These are phyloP conservation scores for Capronia coronata DNA, from an alignment of 2,329 filamentous ascomycete species.

Conservation along the genomic window DNA sequence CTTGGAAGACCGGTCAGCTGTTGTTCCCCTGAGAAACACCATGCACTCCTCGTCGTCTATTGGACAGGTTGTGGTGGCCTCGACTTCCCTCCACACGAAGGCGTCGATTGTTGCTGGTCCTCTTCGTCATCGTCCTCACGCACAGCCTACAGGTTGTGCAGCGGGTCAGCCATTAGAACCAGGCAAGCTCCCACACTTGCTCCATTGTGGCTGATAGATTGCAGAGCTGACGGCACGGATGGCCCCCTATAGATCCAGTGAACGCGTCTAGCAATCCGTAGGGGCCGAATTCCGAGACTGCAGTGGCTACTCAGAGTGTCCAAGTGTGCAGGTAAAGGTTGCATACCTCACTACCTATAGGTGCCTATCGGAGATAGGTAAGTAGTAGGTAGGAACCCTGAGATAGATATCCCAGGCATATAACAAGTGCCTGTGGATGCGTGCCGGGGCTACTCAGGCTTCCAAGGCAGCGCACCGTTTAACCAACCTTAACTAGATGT, in stretches of 20 bases:
- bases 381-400: no score
- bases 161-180: constrained; percentile 4
- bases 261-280: no score
- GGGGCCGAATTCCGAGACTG: no score
- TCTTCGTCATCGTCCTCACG: constrained; percentile 14
- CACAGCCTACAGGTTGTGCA: no score
- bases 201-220: neutral
- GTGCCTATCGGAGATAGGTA: no score
- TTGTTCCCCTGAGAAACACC: neutral
- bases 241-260: no score
- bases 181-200: constrained; percentile 1
- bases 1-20: neutral
- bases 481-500: no score
- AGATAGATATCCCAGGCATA: no score
- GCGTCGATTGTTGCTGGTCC: neutral
- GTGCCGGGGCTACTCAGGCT: constrained; percentile 5
- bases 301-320: no score
- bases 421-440: no score
- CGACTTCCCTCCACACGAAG: neutral
- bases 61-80: neutral
- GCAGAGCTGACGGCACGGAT: neutral
- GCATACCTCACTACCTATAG: no score
- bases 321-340: no score
- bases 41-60: neutral
- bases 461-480: neutral